Conservation (phyloP, 2,329 filamentous ascomycete species). For the Ascosphaera apis region DNA sequence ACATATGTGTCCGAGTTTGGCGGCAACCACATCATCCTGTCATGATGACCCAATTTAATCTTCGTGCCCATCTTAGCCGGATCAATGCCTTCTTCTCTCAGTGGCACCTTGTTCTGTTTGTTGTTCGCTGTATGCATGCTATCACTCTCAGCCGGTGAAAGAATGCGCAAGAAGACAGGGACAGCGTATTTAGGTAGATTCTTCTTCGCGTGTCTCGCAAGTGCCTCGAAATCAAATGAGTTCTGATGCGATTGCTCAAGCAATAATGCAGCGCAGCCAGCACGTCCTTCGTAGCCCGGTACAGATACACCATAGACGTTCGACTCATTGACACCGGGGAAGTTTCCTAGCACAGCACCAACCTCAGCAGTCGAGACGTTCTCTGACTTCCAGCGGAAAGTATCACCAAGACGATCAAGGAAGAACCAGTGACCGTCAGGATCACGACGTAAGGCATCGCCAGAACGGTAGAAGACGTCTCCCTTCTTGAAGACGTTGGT, state of each 20-base stretch:
- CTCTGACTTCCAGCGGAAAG: constrained; percentile 52
- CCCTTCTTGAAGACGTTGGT: constrained; percentile 41
- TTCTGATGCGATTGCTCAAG: constrained; percentile 27
- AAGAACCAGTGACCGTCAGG: constrained; percentile 46
- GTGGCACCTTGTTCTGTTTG: constrained; percentile 55
- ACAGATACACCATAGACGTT: constrained; percentile 48
- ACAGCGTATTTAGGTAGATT: constrained; percentile 52
- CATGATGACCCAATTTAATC: constrained; percentile 19
- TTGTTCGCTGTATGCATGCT: constrained; percentile 45
- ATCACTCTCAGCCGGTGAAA: constrained; percentile 26
- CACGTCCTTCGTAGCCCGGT: constrained; percentile 43
- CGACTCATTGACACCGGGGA: constrained; percentile 37
- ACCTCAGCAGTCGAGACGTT: constrained; percentile 47
- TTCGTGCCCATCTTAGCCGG: constrained; percentile 24
- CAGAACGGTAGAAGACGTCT: constrained; percentile 44
- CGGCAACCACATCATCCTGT: constrained; percentile 29
- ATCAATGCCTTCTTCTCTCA: constrained; percentile 44
- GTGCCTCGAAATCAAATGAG: constrained; percentile 34
- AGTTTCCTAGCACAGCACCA: constrained; percentile 36
- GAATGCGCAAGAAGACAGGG: constrained; percentile 46
- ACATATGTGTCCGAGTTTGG: constrained; percentile 30
- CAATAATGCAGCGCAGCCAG: constrained; percentile 36
- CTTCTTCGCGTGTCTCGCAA: constrained; percentile 34
- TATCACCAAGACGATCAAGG: constrained; percentile 47
- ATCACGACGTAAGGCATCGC: constrained; percentile 41